These are phyloP conservation scores for Draba incana DNA, from an alignment of 345 rosid genomes.

Conservation along the genomic window DNA sequence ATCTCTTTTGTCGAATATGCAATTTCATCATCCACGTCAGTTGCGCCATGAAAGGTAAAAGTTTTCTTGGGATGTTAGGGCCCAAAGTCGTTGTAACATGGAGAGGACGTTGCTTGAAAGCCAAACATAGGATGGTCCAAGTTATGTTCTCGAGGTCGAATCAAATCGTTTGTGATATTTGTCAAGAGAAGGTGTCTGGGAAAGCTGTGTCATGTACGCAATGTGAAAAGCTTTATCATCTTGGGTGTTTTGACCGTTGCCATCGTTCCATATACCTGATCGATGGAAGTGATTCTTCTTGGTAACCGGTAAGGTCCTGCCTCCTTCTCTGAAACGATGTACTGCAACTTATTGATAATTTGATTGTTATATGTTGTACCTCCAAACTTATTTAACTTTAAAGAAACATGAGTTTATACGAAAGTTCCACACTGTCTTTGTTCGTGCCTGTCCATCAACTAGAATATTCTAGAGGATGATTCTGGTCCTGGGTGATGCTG, in stretches of 20 bases:
- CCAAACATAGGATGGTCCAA: conserved; percentile 11
- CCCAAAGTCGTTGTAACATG: background rate
- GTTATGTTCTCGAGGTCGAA: background rate
- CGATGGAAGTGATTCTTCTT: background rate
- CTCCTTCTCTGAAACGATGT: no score
- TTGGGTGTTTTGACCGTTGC: background rate
- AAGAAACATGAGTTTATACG: no score
- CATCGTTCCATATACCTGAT: background rate
- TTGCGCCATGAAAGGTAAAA: conserved; percentile 15
- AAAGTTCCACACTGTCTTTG: no score
- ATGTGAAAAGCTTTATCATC: conserved; percentile 1
- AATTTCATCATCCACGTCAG: background rate
- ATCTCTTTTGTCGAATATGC: conserved; percentile 22
- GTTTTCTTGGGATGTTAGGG: background rate
- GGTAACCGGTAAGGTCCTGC: no score
- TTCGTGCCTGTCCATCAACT: no score
- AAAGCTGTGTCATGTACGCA: background rate
- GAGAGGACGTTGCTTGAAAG: background rate
- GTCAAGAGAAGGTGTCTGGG: background rate
- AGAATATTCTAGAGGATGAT: no score
- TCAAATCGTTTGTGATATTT: background rate
- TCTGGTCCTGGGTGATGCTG: conserved; percentile 26
- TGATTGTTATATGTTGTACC: no score
- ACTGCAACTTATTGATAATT: no score
- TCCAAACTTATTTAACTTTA: no score